A percentile compares a stretch with the other conserved stretches of the same genome.
phyloP scores from a whole-genome alignment of 2,329 filamentous ascomycete species.

The Curvularia sp. region DNA sequence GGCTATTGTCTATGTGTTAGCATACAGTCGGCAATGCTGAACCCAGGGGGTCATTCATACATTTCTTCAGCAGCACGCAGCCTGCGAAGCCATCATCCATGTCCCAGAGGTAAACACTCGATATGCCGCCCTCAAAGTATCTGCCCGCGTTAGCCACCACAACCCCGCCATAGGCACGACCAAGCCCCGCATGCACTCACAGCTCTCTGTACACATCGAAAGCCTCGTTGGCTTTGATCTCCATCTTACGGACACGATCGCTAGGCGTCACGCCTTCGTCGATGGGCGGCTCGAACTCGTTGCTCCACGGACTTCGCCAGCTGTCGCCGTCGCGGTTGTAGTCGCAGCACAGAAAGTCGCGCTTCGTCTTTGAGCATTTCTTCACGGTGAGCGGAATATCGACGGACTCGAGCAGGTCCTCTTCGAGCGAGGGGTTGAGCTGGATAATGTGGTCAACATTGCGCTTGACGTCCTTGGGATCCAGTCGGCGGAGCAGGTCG shows the following conservation, averaged over 20 bases:
- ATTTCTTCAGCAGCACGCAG: constrained; percentile 94
- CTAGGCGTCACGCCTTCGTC: constrained; percentile 85
- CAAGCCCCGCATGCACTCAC: constrained; percentile 50
- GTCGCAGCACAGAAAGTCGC: constrained; percentile 97
- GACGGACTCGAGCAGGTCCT: constrained; percentile 96
- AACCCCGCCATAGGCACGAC: constrained; percentile 4
- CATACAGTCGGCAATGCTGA: background rate
- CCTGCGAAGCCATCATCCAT: constrained; percentile 97
- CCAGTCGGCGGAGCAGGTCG: constrained; percentile 96
- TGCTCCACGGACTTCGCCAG: constrained; percentile 98
- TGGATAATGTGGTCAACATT: constrained; percentile 90
- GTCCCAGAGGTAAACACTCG: constrained; percentile 98
- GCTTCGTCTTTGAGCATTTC: constrained; percentile 84
- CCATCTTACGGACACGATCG: constrained; percentile 90
- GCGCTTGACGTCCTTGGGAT: constrained; percentile 86
- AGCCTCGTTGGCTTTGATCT: constrained; percentile 90
- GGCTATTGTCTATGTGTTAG: constrained; percentile 56
- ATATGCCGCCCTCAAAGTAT: constrained; percentile 96
- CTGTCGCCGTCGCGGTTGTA: constrained; percentile 99
- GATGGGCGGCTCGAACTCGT: constrained; percentile 93
- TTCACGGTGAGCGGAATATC: constrained; percentile 91
- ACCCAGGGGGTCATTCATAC: constrained; percentile 57
- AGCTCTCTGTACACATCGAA: constrained; percentile 97
- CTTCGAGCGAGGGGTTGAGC: constrained; percentile 88
- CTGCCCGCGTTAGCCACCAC: constrained; percentile 42